Base-by-base conservation (phyloP, 177 flowering plant genomes). In the Vitis hybrid region DNA sequence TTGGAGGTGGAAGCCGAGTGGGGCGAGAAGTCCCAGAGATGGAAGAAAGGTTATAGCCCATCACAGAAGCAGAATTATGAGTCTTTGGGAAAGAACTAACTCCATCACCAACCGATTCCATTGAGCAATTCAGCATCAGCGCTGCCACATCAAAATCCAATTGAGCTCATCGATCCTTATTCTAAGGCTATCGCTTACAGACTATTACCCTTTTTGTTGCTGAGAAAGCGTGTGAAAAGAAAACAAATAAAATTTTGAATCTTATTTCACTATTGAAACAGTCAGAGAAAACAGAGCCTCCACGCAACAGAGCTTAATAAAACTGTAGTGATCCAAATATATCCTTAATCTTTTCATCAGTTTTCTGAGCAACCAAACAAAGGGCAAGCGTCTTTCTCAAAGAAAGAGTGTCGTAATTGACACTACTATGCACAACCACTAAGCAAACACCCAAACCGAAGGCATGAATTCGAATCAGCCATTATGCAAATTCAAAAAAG, bases 81-180 rank as follows among this genome's bases (percentile, higher is more conserved):
- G 73, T 49, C 67, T 68, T 84, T 30, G 76, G 66, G 56, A 77
- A 58, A 63, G 87, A 78, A 71, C 10, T 60, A 48, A 79, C 70
- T 40, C 81, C 86, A 68, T 74, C 80, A 64, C 52, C 83, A 64
- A 76, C 74, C 10, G 81, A 79, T 26, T 85, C 89, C 82, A 80
- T 83, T 2, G 67, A 56, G 45, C 45, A 66, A 68, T 58, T 65
- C 23, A 58, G 58, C 67, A 52, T 34, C 45, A 65, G 48, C 52
- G 65, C 75, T 72, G 72, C 64, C 45, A 72, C 64, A 66, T 52
- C 52, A 65, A 58, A 70, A 71, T 52, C 61, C 64, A 77, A 52
- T 9, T 54, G 54, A 67, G 74, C 57, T 55, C 45, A 52, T 17
- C 34, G 61, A 72, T n/a, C 69, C 52, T 65, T 66, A 75, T 40